phyloP scores from a whole-genome alignment of 2,329 filamentous ascomycete species.

The Ophiognomonia clavigignenti-juglandacearum region DNA sequence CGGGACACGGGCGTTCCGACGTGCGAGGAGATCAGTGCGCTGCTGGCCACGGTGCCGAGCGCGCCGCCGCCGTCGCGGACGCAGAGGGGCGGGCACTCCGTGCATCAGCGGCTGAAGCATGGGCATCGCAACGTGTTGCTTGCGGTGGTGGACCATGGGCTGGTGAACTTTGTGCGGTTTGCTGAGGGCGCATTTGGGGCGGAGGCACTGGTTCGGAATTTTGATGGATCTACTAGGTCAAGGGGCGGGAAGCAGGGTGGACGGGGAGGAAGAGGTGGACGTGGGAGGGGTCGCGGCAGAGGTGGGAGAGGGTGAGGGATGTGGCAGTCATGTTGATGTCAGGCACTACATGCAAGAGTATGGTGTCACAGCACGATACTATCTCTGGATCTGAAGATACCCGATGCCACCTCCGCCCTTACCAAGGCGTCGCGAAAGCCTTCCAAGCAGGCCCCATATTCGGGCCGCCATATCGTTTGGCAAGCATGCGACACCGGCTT shows the following conservation, averaged over 20 bases:
- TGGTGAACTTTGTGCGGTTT: constrained; percentile 82
- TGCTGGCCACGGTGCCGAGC: constrained; percentile 71
- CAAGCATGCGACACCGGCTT: no score
- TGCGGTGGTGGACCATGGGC: constrained; percentile 82
- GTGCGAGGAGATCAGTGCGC: constrained; percentile 61
- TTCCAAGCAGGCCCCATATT: no score
- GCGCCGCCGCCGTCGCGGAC: constrained; percentile 46
- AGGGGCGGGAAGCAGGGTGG: constrained; percentile 34
- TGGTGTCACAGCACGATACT: no score
- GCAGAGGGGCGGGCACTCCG: constrained; percentile 40
- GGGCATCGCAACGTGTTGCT: constrained; percentile 80
- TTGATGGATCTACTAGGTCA: constrained; percentile 32
- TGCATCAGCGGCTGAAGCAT: constrained; percentile 78
- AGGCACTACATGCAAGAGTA: no score
- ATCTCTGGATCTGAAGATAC: no score
- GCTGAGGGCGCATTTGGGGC: constrained; percentile 74
- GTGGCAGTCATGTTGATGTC: no score
- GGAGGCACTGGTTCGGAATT: constrained; percentile 65
- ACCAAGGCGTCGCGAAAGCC: no score
- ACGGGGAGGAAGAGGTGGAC: constrained; percentile 29
- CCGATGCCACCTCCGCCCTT: no score
- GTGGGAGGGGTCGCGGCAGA: constrained; percentile 31
- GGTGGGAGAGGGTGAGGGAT: constrained; percentile 19
- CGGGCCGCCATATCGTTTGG: no score
- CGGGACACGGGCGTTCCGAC: constrained; percentile 67